Conservation (phyloP, 2,329 filamentous ascomycete genomes). For the Mariannaea sp. region DNA sequence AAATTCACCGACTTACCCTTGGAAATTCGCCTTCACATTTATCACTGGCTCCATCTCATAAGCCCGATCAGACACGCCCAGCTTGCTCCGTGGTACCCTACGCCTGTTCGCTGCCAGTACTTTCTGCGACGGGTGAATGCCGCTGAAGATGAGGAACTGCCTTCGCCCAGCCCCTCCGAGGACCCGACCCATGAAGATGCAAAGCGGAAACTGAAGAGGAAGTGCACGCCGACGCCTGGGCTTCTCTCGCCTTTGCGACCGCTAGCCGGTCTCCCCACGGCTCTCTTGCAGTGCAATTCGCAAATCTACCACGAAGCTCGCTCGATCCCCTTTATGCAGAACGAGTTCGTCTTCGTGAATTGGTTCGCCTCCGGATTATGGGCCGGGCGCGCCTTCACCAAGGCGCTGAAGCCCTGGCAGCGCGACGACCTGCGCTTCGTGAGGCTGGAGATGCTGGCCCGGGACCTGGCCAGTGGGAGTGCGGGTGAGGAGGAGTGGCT, state of each 20-base stretch:
- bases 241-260: conserved; percentile 44
- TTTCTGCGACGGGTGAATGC: conserved; percentile 32
- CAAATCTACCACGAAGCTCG: conserved; percentile 52
- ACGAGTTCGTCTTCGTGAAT: conserved; percentile 54
- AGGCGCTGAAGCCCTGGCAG: conserved; percentile 49
- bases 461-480: conserved; percentile 42
- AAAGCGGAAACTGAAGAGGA: neutral
- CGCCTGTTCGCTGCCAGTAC: conserved; percentile 41
- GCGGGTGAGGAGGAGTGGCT: conserved; percentile 42
- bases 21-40: conserved; percentile 55
- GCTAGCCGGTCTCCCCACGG: conserved; percentile 47
- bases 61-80: conserved; percentile 46
- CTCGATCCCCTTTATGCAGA: conserved; percentile 46
- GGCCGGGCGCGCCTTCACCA: conserved; percentile 46
- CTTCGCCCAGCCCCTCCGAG: no score
- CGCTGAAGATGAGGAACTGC: neutral
- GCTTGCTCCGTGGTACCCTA: conserved; percentile 48
- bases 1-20: conserved; percentile 40
- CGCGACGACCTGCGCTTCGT: conserved; percentile 45
- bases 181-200: neutral
- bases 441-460: conserved; percentile 47
- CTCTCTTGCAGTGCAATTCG: conserved; percentile 45
- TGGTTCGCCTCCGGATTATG: conserved; percentile 53
- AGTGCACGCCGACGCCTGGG: neutral
- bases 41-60: conserved; percentile 47